Percentiles rank a stretch among this genome's conserved stretches.
These are phyloP conservation scores for Trichopus zeylanicus DNA, from an alignment of 116 monocot species.

Conservation along the genomic window DNA sequence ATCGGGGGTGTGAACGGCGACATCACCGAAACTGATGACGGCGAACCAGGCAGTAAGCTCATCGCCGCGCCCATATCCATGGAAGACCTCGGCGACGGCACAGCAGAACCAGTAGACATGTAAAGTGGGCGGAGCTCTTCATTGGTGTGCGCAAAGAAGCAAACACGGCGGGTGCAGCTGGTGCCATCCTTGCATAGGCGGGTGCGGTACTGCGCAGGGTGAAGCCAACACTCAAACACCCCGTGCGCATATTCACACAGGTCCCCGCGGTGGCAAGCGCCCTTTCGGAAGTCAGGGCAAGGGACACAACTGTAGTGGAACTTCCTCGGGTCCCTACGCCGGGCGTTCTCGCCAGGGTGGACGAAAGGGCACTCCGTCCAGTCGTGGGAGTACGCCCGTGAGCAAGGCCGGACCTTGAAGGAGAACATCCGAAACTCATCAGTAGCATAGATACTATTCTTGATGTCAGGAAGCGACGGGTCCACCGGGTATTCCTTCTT, in stretches of 20 bases:
- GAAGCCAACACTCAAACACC: slow-evolving; percentile 93
- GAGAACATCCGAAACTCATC: slow-evolving; percentile 93
- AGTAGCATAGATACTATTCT: slow-evolving; percentile 65
- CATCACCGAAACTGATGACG: slow-evolving; percentile 29
- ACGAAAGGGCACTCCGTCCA: slow-evolving; percentile 96
- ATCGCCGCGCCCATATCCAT: slow-evolving; percentile 38
- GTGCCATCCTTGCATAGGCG: slow-evolving; percentile 84
- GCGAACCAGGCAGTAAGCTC: slow-evolving; percentile 31
- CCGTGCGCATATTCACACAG: slow-evolving; percentile 89
- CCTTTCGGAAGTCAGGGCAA: slow-evolving; percentile 81
- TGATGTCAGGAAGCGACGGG: slow-evolving; percentile 68
- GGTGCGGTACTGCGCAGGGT: slow-evolving; percentile 88
- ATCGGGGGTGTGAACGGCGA: slow-evolving; percentile 42
- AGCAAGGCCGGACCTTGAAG: slow-evolving; percentile 87
- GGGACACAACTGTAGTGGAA: slow-evolving; percentile 90
- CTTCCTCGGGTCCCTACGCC: slow-evolving; percentile 77
- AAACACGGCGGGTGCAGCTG: slow-evolving; percentile 52
- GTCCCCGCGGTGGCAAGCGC: slow-evolving; percentile 64
- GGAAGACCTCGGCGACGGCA: slow-evolving; percentile 43
- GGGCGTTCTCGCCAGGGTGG: slow-evolving; percentile 82
- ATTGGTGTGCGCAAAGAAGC: slow-evolving; percentile 78
- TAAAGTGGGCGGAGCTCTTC: slow-evolving; percentile 78
- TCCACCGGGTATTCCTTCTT: slow-evolving; percentile 78
- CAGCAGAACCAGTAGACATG: slow-evolving; percentile 63
- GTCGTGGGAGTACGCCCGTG: slow-evolving; percentile 78